A percentile compares a stretch with the other conserved stretches of the same genome.
Evolutionary conservation across 192 early-diverging fungal genomes (phyloP).

Genomic region (Umbelopsis isabellina): DNA sequence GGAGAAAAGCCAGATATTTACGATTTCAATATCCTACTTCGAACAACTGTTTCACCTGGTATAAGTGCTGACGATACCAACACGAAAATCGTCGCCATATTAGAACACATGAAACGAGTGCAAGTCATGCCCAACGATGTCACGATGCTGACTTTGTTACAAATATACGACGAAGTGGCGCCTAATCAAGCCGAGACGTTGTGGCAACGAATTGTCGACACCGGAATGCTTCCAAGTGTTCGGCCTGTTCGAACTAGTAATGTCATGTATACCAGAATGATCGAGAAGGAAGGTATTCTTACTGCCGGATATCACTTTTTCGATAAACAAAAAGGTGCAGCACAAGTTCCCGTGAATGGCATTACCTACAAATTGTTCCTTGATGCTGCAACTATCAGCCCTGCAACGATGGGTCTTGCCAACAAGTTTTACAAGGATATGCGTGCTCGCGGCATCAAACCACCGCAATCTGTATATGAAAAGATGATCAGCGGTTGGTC

Average conservation of each 20-base stretch:
- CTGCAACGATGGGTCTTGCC: conserved; percentile 12
- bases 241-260: conserved; percentile 23
- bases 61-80: neutral
- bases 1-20: conserved; percentile 30
- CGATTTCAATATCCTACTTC: conserved; percentile 37
- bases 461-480: conserved; percentile 9
- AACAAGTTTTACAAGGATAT: conserved; percentile 28
- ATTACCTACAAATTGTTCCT: conserved; percentile 32
- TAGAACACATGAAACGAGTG: conserved; percentile 33
- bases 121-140: conserved; percentile 25
- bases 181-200: conserved; percentile 18
- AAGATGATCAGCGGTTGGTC: conserved; percentile 21
- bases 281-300: neutral
- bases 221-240: conserved; percentile 4
- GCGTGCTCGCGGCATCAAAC: conserved; percentile 26
- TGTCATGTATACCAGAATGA: conserved; percentile 18
- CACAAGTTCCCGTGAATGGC: neutral
- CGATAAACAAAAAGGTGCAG: neutral
- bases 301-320: conserved; percentile 8
- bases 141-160: conserved; percentile 25
- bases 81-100: conserved; percentile 28
- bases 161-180: conserved; percentile 25
- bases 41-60: neutral
- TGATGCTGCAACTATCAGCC: conserved; percentile 6
- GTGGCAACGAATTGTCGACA: neutral